These are phyloP conservation scores for Tuber microsphaerosporum DNA, from an alignment of 495 filamentous ascomycete species.

Conservation along the genomic window DNA sequence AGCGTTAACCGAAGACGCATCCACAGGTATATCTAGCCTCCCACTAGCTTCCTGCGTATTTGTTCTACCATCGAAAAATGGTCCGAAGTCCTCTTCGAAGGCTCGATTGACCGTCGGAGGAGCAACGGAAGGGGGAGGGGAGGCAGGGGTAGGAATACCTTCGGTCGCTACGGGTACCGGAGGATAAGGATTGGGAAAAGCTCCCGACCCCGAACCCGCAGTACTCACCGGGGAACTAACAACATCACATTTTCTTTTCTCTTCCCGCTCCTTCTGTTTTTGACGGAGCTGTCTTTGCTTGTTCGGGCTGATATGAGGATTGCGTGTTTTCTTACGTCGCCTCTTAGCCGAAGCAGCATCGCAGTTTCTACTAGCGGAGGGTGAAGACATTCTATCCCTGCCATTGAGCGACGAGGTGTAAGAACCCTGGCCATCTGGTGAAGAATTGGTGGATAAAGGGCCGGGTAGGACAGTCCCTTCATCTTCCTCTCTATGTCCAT, in stretches of 20 bases:
- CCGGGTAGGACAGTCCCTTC: neutral
- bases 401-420: neutral
- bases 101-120: constrained; percentile 23
- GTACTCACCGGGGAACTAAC: constrained; percentile 7
- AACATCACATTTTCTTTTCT: constrained; percentile 30
- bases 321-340: constrained; percentile 32
- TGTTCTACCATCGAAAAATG: constrained; percentile 18
- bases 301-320: constrained; percentile 32
- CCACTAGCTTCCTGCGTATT: constrained; percentile 19
- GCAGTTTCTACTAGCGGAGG: constrained; percentile 24
- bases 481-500: neutral
- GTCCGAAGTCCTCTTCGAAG: constrained; percentile 33
- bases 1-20: constrained; percentile 20
- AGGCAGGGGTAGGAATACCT: neutral
- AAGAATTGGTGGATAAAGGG: neutral
- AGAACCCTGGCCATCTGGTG: neutral
- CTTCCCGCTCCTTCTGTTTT: constrained; percentile 33
- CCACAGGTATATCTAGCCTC: constrained; percentile 11
- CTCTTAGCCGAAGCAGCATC: constrained; percentile 25
- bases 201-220: constrained; percentile 23
- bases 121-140: neutral
- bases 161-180: neutral
- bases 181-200: neutral
- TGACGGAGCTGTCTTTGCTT: constrained; percentile 28
- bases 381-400: constrained; percentile 7